Conservation (phyloP, 495 filamentous ascomycete genomes). For the Hypoxylon fragiforme region DNA sequence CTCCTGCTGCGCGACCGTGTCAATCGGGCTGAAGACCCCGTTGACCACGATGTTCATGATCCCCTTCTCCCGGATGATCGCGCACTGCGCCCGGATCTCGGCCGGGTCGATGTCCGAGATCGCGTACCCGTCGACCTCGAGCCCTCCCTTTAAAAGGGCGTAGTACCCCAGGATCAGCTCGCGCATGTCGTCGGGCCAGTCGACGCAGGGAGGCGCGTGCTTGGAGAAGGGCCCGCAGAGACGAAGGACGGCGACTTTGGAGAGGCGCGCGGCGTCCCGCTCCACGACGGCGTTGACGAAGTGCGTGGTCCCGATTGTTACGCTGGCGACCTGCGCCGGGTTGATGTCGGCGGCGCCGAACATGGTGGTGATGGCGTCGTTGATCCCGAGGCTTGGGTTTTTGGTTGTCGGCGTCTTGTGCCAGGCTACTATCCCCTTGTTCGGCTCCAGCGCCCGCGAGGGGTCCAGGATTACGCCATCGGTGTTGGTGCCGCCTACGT, state of each 20-base stretch:
- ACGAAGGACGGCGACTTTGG: constrained; percentile 55
- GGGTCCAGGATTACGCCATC: constrained; percentile 62
- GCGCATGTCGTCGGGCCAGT: constrained; percentile 50
- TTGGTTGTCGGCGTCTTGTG: constrained; percentile 62
- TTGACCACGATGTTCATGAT: constrained; percentile 58
- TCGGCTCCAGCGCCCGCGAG: constrained; percentile 38
- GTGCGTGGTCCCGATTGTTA: constrained; percentile 66
- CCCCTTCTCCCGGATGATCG: constrained; percentile 46
- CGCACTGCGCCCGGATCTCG: constrained; percentile 48
- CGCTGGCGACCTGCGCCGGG: constrained; percentile 51
- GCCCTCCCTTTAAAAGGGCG: constrained; percentile 50
- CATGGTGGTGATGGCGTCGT: constrained; percentile 51
- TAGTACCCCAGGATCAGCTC: constrained; percentile 51
- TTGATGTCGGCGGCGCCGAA: constrained; percentile 45
- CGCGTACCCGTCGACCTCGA: constrained; percentile 55
- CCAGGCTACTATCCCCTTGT: constrained; percentile 54
- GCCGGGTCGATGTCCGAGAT: constrained; percentile 51
- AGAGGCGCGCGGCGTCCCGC: constrained; percentile 54
- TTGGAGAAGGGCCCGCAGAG: constrained; percentile 58
- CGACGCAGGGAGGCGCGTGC: constrained; percentile 58
- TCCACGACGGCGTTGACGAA: constrained; percentile 68
- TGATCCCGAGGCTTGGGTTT: constrained; percentile 59
- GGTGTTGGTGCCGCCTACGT: constrained; percentile 64
- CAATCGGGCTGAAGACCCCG: constrained; percentile 62
- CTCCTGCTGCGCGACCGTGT: constrained; percentile 54